These are phyloP conservation scores for Candida railenensis DNA, from an alignment of 805 yeast species.

Conservation along the genomic window DNA sequence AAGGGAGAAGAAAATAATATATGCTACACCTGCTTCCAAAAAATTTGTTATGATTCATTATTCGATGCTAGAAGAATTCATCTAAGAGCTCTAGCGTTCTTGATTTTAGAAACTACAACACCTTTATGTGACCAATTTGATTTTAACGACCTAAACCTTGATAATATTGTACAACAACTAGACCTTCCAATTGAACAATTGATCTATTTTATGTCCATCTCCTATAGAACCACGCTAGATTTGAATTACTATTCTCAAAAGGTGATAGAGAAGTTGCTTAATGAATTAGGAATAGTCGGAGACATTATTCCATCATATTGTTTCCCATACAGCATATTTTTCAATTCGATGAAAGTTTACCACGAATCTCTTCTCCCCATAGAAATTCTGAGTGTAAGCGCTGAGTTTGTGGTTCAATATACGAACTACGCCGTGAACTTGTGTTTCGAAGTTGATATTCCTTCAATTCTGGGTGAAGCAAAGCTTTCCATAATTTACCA, in stretches of 20 bases:
- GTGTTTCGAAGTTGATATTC: slow-evolving; percentile 5
- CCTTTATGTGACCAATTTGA: neutral
- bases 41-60: neutral
- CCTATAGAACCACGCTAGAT: neutral
- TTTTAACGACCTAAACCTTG: neutral
- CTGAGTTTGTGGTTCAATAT: neutral
- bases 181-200: neutral
- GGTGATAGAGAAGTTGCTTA: neutral
- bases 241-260: neutral
- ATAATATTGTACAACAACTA: neutral
- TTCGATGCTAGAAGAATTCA: neutral
- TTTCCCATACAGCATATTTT: neutral
- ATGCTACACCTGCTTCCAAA: neutral
- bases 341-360: neutral
- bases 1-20: neutral
- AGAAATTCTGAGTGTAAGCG: neutral
- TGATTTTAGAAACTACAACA: neutral
- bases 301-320: neutral
- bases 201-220: neutral
- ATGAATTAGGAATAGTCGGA: neutral
- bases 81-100: neutral
- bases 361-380: neutral
- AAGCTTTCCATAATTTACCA: neutral
- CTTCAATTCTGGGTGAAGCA: slow-evolving; percentile 4
- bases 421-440: neutral